phyloP scores from a whole-genome alignment of 805 yeast genomes.

The Scheffersomyces lignosus region DNA sequence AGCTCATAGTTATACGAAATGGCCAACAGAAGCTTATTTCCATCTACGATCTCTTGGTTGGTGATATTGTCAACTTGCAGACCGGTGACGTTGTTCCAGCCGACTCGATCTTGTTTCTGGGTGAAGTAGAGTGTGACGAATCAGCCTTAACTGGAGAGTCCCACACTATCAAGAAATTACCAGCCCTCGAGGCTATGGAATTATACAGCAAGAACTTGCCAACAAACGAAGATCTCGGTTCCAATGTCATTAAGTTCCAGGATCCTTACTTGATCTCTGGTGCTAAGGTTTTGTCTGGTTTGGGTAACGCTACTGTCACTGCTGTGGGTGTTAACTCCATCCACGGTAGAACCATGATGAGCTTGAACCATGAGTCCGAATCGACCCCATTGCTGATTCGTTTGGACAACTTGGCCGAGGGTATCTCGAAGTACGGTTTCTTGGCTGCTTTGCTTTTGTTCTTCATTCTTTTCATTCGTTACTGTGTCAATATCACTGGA shows the following conservation, averaged over 20 bases:
- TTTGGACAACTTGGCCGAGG: constrained; percentile 80
- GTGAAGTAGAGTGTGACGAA: constrained; percentile 87
- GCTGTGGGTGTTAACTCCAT: constrained; percentile 89
- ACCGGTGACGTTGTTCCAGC: constrained; percentile 96
- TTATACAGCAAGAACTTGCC: constrained; percentile 26
- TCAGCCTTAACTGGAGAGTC: constrained; percentile 94
- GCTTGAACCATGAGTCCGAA: constrained; percentile 74
- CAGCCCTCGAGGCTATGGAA: constrained; percentile 47
- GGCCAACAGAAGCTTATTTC: constrained; percentile 69
- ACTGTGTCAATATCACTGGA: constrained; percentile 59
- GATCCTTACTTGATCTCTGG: constrained; percentile 94
- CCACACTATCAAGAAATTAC: constrained; percentile 68
- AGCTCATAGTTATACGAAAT: constrained; percentile 70
- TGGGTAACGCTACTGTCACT: constrained; percentile 82
- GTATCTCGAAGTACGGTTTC: constrained; percentile 92
- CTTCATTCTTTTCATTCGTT: constrained; percentile 74
- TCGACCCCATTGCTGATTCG: constrained; percentile 87
- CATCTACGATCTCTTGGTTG: constrained; percentile 76
- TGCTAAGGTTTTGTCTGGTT: constrained; percentile 80
- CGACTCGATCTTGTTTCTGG: constrained; percentile 73
- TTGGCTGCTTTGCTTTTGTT: constrained; percentile 82
- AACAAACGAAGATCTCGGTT: constrained; percentile 40
- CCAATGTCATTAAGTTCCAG: constrained; percentile 41
- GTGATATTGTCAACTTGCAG: constrained; percentile 78
- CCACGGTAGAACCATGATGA: constrained; percentile 88